Conservation (phyloP, 495 filamentous ascomycete genomes). For the Margaritispora aquatica region DNA sequence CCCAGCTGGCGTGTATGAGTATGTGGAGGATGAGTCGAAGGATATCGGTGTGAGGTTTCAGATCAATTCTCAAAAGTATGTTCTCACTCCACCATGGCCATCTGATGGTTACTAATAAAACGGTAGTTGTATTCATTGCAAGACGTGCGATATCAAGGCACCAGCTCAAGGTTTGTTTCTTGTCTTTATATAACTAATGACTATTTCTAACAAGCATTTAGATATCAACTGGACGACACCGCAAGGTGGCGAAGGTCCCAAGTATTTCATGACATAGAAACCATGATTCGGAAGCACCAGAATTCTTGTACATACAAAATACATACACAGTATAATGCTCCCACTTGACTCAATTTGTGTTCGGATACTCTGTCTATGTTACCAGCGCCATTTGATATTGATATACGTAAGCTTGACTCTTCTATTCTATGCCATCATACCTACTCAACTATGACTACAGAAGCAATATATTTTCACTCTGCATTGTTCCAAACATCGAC, state of each 20-base stretch:
- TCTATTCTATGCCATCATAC: no score
- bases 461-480: no score
- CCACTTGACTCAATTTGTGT: no score
- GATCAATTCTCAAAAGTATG: slow-evolving; percentile 97
- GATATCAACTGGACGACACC: slow-evolving; percentile 97
- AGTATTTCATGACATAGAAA: slow-evolving; percentile 85
- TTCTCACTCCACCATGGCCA: slow-evolving; percentile 19
- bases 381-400: no score
- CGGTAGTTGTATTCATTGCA: slow-evolving; percentile 92
- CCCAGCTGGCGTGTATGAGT: slow-evolving; percentile 98
- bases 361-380: no score
- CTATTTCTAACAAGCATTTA: slow-evolving; percentile 52
- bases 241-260: slow-evolving; percentile 93
- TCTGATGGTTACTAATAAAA: slow-evolving; percentile 23
- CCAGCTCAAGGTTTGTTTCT: slow-evolving; percentile 93
- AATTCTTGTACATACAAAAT: slow-evolving; percentile 11
- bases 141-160: slow-evolving; percentile 98
- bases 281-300: not conserved
- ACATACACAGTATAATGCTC: no score
- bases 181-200: slow-evolving; percentile 32
- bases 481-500: no score
- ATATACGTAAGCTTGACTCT: no score
- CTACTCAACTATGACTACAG: no score
- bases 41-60: slow-evolving; percentile 85
- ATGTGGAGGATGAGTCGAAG: slow-evolving; percentile 84